Evolutionary conservation across 768 basidiomycete species (phyloP).

Genomic region (Auricularia auricula-judae): DNA sequence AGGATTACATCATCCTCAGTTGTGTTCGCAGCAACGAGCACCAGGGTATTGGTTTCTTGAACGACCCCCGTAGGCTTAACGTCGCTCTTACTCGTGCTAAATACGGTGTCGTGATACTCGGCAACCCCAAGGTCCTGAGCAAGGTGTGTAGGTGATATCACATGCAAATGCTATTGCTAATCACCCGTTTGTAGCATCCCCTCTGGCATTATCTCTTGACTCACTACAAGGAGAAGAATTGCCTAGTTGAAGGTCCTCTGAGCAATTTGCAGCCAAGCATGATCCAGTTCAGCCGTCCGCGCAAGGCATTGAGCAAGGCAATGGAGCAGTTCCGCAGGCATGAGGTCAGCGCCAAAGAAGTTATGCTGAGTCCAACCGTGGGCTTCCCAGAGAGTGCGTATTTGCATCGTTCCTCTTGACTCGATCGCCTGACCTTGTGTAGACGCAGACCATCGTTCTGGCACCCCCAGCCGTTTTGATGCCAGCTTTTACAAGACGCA

Average conservation of each 20-base stretch:
- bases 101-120: conserved; percentile 97
- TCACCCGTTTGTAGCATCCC: conserved; percentile 56
- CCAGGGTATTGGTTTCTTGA: conserved; percentile 98
- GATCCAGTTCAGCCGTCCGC: conserved; percentile 99
- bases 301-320: conserved; percentile 76
- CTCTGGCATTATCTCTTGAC: conserved; percentile 97
- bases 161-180: conserved; percentile 1
- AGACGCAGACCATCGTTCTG: conserved; percentile 51
- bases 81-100: conserved; percentile 96
- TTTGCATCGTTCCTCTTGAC: background rate
- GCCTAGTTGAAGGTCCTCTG: conserved; percentile 91
- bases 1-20: conserved; percentile 97
- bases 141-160: conserved; percentile 48
- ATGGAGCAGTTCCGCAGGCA: conserved; percentile 92
- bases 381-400: conserved; percentile 41
- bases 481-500: conserved; percentile 92
- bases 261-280: conserved; percentile 95
- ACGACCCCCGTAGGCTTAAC: conserved; percentile 91
- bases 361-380: conserved; percentile 22
- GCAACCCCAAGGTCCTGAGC: conserved; percentile 98
- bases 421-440: conserved; percentile 9
- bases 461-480: conserved; percentile 91
- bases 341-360: conserved; percentile 81
- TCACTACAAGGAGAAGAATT: conserved; percentile 93
- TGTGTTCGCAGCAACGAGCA: conserved; percentile 99